Percentiles rank a stretch among this genome's conserved stretches.
Evolutionary conservation across 495 filamentous ascomycete genomes (phyloP).

Genomic region (Glonium stellatum): DNA sequence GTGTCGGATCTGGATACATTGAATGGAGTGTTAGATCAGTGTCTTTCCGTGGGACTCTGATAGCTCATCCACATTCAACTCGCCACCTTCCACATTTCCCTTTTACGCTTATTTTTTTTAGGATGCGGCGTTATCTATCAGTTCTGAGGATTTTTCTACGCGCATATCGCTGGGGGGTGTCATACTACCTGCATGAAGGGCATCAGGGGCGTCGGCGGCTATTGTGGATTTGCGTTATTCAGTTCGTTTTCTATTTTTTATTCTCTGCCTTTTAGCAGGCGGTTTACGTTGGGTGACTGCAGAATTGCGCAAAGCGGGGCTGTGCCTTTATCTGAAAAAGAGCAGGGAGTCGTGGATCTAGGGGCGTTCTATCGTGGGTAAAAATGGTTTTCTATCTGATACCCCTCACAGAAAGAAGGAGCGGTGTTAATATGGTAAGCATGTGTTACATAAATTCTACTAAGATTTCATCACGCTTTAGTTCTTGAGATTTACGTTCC

Average conservation of each 20-base stretch:
- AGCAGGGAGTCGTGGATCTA: background rate
- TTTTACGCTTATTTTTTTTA: background rate
- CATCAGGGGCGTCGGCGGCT: too few species aligned
- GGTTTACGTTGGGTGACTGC: too few species aligned
- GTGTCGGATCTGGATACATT: conserved; percentile 55
- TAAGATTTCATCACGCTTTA: background rate
- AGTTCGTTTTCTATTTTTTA: too few species aligned
- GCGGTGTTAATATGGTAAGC: background rate
- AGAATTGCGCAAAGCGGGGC: background rate
- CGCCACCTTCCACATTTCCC: background rate
- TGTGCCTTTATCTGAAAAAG: background rate
- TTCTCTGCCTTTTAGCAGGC: too few species aligned
- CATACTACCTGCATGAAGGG: too few species aligned
- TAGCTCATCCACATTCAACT: background rate
- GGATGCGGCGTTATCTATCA: too few species aligned
- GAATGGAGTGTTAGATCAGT: conserved; percentile 58
- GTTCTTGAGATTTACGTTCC: too few species aligned
- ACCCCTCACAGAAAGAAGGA: background rate
- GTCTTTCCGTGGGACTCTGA: conserved; percentile 24
- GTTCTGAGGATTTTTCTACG: too few species aligned
- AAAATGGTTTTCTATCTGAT: background rate
- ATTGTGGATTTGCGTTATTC: too few species aligned
- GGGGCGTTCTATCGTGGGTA: background rate
- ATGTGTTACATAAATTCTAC: background rate
- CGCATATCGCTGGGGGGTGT: too few species aligned